phyloP scores from a whole-genome alignment of 495 filamentous ascomycete species.

The Rostrohypoxylon terebratum region DNA sequence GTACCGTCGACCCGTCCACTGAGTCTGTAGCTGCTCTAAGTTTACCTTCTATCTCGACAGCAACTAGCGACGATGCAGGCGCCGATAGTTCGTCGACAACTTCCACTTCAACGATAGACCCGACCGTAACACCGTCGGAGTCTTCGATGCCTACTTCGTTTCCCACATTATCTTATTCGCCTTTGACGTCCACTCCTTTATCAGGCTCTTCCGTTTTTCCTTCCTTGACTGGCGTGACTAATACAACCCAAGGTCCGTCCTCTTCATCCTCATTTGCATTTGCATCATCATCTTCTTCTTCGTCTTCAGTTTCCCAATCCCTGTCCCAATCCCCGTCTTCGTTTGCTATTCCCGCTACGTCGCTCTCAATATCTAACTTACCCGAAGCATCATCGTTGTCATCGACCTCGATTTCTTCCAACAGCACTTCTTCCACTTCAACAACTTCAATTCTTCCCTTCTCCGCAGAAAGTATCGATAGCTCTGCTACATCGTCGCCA shows the following conservation, averaged over 20 bases:
- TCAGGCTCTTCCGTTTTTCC: constrained; percentile 57
- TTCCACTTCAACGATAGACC: constrained; percentile 44
- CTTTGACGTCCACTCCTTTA: constrained; percentile 64
- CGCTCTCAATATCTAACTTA: constrained; percentile 21
- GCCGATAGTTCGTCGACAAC: constrained; percentile 39
- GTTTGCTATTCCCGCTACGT: neutral
- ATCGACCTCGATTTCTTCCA: constrained; percentile 54
- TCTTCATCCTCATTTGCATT: neutral
- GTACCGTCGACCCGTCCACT: constrained; percentile 21
- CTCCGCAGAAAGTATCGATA: constrained; percentile 35
- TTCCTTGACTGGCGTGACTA: constrained; percentile 54
- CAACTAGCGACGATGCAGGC: constrained; percentile 43
- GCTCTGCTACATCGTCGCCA: constrained; percentile 32
- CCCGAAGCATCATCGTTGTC: constrained; percentile 48
- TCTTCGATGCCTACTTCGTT: constrained; percentile 53
- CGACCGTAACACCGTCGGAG: constrained; percentile 50
- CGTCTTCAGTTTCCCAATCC: neutral
- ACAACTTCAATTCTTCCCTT: constrained; percentile 48
- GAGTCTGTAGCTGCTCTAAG: constrained; percentile 18
- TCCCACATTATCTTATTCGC: constrained; percentile 50
- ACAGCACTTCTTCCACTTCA: constrained; percentile 50
- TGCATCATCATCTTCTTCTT: neutral
- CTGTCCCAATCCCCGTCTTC: neutral
- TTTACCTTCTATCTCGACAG: constrained; percentile 25
- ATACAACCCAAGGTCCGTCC: constrained; percentile 58